Percentiles rank a stretch among this genome's conserved stretches.
Conservation (phyloP, 768 basidiomycete genomes). For the Tulasnella sp. region DNA sequence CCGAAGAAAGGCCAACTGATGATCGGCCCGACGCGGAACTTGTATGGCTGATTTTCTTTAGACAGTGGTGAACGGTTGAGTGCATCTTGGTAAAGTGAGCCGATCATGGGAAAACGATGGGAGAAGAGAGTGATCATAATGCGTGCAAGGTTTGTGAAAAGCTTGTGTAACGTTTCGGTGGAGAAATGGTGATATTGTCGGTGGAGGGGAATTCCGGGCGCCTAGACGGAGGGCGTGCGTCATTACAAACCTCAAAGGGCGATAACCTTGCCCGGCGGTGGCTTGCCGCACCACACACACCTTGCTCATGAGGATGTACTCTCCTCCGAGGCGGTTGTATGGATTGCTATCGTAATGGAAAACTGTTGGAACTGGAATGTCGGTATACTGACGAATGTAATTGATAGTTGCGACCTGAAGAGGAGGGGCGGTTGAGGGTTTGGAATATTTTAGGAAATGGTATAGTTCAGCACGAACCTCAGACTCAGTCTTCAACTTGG, state of each 20-base stretch:
- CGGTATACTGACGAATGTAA: conserved; percentile 60
- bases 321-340: conserved; percentile 71
- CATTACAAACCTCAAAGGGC: neutral
- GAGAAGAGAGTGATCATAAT: conserved; percentile 63
- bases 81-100: conserved; percentile 38
- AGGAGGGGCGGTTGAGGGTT: neutral
- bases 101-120: conserved; percentile 64
- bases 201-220: conserved; percentile 57
- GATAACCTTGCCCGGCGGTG: neutral
- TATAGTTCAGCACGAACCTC: conserved; percentile 29
- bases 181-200: conserved; percentile 60
- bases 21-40: conserved; percentile 64
- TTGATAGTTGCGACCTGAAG: conserved; percentile 57
- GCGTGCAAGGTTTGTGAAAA: conserved; percentile 57
- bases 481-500: conserved; percentile 74
- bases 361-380: conserved; percentile 61
- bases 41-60: neutral
- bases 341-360: conserved; percentile 75
- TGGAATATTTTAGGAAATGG: neutral
- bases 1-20: conserved; percentile 90
- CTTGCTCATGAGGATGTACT: conserved; percentile 82
- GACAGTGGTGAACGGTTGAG: neutral
- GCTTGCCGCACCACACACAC: conserved; percentile 29
- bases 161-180: conserved; percentile 48
- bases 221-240: conserved; percentile 32